Conservation (phyloP, 352 stramenopile genomes). For the Globisporangium cylindrosporum region DNA sequence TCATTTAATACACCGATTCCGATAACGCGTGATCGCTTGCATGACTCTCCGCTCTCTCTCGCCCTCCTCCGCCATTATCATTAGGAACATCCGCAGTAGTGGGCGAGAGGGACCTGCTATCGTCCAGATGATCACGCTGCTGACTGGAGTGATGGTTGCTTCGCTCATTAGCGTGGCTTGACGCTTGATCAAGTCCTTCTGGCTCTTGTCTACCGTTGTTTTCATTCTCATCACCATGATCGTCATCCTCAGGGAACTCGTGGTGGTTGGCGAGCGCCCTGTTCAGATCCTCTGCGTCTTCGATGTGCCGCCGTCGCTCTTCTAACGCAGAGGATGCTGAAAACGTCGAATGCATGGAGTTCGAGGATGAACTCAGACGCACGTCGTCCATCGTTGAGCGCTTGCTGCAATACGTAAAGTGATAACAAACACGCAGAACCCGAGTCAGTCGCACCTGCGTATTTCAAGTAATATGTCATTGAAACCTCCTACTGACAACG, state of each 20-base stretch:
- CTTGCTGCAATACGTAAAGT: conserved; percentile 4
- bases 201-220: background rate
- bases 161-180: too few species aligned
- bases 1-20: conserved; percentile 16
- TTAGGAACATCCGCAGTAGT: background rate
- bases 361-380: conserved; percentile 20
- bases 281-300: conserved; percentile 8
- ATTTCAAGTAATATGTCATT: background rate
- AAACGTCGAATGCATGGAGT: conserved; percentile 19
- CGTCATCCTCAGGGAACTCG: background rate
- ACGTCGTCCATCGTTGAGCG: conserved; percentile 21
- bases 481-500: background rate
- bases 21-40: conserved; percentile 13
- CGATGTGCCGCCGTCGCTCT: conserved; percentile 1
- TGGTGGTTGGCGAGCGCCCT: conserved; percentile 1
- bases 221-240: background rate
- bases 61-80: background rate
- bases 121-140: background rate
- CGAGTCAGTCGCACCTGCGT: background rate
- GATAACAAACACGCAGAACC: background rate
- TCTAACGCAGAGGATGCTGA: conserved; percentile 5
- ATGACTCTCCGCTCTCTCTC: background rate
- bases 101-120: background rate
- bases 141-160: background rate
- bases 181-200: background rate